These are phyloP conservation scores for Zoysia japonica DNA, from an alignment of 176 grass and related monocot species.

Conservation along the genomic window DNA sequence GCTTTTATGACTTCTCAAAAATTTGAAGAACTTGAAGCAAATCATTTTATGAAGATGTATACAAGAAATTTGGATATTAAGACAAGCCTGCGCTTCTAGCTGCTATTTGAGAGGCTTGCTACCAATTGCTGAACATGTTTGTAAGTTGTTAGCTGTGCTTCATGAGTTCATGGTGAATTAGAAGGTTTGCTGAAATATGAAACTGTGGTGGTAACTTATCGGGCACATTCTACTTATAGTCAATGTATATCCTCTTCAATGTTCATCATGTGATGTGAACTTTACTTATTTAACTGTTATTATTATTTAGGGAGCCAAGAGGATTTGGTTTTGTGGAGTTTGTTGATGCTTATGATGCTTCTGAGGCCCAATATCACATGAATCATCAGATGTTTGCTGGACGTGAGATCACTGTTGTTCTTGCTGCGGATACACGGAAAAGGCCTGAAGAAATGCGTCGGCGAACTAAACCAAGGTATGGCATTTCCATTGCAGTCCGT, in stretches of 20 bases:
- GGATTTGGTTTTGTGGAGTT: constrained; percentile 93
- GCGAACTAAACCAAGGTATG: constrained; percentile 52
- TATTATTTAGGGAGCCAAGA: constrained; percentile 61
- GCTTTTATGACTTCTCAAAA: constrained; percentile 53
- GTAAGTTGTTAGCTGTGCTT: constrained; percentile 60
- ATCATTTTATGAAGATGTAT: constrained; percentile 52
- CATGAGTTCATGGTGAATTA: constrained; percentile 33
- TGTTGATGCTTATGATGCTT: constrained; percentile 71
- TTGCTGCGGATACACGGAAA: constrained; percentile 70
- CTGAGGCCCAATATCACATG: constrained; percentile 84
- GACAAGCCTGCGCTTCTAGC: constrained; percentile 42
- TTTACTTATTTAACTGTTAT: constrained; percentile 28
- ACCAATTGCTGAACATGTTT: constrained; percentile 64
- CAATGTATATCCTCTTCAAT: constrained; percentile 19
- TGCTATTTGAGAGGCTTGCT: constrained; percentile 54
- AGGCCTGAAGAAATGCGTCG: constrained; percentile 67
- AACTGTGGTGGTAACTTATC: constrained; percentile 37
- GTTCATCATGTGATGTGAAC: constrained; percentile 10
- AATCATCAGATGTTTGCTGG: constrained; percentile 69
- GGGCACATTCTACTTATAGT: constrained; percentile 30
- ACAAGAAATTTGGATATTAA: constrained; percentile 55
- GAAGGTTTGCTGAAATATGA: constrained; percentile 39
- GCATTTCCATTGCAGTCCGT: background rate
- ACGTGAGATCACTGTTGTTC: constrained; percentile 78
- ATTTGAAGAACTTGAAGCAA: constrained; percentile 62